Percentiles rank a stretch among this genome's conserved stretches.
phyloP scores from a whole-genome alignment of 495 filamentous ascomycete genomes.

The Tricharina praecox region DNA sequence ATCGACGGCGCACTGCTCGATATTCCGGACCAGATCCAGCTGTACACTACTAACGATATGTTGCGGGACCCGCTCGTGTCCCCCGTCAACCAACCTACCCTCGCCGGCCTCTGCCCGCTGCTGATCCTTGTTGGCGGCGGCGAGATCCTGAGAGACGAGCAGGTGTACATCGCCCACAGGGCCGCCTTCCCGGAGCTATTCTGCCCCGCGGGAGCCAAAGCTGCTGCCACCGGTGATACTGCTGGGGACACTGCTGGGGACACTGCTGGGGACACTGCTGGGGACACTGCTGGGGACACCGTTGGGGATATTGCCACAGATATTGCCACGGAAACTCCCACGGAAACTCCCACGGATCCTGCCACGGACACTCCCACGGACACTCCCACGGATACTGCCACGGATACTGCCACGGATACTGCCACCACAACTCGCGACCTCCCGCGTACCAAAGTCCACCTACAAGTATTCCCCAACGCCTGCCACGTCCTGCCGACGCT shows the following conservation, averaged over 20 bases:
- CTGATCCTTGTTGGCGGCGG: conserved; percentile 74
- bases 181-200: conserved; percentile 46
- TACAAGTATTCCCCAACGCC: conserved; percentile 92
- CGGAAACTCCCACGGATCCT: too few species aligned
- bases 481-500: conserved; percentile 85
- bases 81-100: conserved; percentile 63
- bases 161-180: conserved; percentile 89
- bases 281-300: neutral
- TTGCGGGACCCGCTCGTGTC: conserved; percentile 79
- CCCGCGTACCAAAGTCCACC: conserved; percentile 66
- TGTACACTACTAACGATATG: conserved; percentile 81
- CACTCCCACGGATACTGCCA: too few species aligned
- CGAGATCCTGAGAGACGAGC: conserved; percentile 79
- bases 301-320: too few species aligned
- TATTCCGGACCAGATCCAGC: conserved; percentile 84
- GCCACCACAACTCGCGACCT: neutral
- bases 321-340: too few species aligned
- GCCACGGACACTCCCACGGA: too few species aligned
- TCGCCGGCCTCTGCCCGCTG: conserved; percentile 77
- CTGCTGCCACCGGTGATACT: neutral
- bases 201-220: too few species aligned
- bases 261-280: too few species aligned
- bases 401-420: neutral
- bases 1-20: conserved; percentile 52
- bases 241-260: too few species aligned